Base-by-base conservation (phyloP, 108 stramenopile species). In the Nitzschia sp. region DNA sequence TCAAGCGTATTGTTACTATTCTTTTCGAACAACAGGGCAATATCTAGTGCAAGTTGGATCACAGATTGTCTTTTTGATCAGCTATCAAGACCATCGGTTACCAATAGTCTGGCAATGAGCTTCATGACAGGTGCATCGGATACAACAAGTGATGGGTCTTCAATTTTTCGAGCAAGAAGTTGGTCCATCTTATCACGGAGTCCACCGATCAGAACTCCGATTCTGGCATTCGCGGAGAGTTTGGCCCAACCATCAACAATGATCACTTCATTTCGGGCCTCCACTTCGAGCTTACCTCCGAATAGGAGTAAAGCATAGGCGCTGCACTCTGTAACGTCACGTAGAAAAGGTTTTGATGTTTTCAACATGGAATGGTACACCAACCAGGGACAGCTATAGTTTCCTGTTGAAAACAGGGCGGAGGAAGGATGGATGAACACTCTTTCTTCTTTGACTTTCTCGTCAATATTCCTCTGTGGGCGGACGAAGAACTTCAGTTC, bases 361-460 rank as follows among this genome's bases (percentile, higher is more conserved):
- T 90, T 84, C 19, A 97, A 78, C 77, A 94, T 67, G 25, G 90
- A 80, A 81, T 92, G 76, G 67, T 86, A 96, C 10, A 96, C 96
- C 20, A 97, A 79, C 95, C 95, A 97, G 15, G 95, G 96, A 69
- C 95, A 97, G 60, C 84, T 86, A 63, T 79, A 97, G 20, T 77
- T 70, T 17, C 92, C 90, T 17, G 85, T 71, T n/a, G 71, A 63
- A 66, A 94, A 95, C 62, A 87, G 90, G 43, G 73, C 78, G 19
- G 93, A 95, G 14, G 81, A 79, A 10, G 96, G 96, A 74, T 97
- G 96, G 8, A 97, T 78, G 65, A 94, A 97, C 3, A 95, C 94
- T 26, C 90, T 75, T 58, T 95, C 93, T 67, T 95, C 93, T 40
- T 71, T 70, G 1, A 37, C 57, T 15, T 71, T 70, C 37, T 3